Evolutionary conservation across 352 stramenopile genomes (phyloP).

Genomic region (Globisporangium paroecandrum): DNA sequence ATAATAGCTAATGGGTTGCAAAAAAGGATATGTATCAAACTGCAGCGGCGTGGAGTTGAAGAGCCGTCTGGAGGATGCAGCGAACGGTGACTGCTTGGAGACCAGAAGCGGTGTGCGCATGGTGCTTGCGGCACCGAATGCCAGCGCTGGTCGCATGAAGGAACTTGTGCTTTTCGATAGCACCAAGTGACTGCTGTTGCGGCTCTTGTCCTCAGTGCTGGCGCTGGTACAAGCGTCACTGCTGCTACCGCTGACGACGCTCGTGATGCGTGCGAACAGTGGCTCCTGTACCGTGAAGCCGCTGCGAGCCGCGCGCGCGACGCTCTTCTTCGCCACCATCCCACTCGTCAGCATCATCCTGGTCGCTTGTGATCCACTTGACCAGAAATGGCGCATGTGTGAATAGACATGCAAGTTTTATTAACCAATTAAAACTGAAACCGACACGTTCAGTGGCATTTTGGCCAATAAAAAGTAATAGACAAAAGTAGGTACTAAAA

Average conservation of each 20-base stretch:
- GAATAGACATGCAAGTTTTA: neutral
- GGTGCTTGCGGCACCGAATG: neutral
- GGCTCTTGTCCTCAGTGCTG: neutral
- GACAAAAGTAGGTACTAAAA: neutral
- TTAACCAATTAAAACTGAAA: neutral
- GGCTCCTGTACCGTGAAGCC: neutral
- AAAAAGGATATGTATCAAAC: slow-evolving; percentile 25
- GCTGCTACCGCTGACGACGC: neutral
- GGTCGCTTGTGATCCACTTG: neutral
- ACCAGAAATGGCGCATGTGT: neutral
- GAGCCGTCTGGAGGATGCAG: neutral
- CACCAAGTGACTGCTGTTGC: neutral
- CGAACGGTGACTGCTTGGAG: neutral
- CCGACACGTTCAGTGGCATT: neutral
- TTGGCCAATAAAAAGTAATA: neutral
- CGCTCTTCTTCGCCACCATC: slow-evolving; percentile 9
- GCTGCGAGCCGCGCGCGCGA: neutral
- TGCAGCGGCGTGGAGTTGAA: slow-evolving; percentile 21
- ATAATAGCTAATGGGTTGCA: neutral
- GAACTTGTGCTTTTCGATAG: neutral
- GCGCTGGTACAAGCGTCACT: neutral
- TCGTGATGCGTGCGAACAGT: neutral
- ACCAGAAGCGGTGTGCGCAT: neutral
- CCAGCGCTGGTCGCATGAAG: neutral
- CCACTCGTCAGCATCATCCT: neutral